Conservation (phyloP, 108 stramenopile genomes). For the Fragilariopsis cylindrus region DNA sequence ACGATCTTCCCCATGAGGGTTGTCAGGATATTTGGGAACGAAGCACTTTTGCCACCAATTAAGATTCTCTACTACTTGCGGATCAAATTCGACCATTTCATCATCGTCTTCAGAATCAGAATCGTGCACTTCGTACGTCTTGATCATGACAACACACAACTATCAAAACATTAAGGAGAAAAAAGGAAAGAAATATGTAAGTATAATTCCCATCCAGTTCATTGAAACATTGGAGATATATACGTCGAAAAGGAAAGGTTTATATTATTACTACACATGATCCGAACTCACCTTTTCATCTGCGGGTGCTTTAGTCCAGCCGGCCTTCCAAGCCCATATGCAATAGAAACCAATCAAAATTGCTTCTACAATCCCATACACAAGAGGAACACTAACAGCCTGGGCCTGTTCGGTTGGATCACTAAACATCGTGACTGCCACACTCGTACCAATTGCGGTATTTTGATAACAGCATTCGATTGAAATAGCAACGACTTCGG, state of each 20-base stretch:
- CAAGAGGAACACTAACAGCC: constrained; percentile 80
- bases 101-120: constrained; percentile 23
- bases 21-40: constrained; percentile 24
- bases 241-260: too few species aligned
- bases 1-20: neutral
- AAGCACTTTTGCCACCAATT: constrained; percentile 28
- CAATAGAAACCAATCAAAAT: constrained; percentile 73
- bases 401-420: constrained; percentile 52
- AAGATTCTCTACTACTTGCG: constrained; percentile 4
- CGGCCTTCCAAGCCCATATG: constrained; percentile 64
- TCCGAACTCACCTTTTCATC: constrained; percentile 41
- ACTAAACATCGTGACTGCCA: constrained; percentile 78
- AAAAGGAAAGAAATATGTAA: neutral
- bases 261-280: neutral
- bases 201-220: neutral
- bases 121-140: constrained; percentile 54
- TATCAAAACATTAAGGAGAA: neutral
- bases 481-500: constrained; percentile 80
- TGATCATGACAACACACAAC: constrained; percentile 52
- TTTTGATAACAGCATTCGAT: constrained; percentile 90
- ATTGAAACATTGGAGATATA: neutral
- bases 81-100: constrained; percentile 10
- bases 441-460: constrained; percentile 81
- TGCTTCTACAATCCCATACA: constrained; percentile 75
- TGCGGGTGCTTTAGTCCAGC: constrained; percentile 80